Base-by-base conservation (phyloP, 805 yeast species). In the Hanseniaspora thailandica region DNA sequence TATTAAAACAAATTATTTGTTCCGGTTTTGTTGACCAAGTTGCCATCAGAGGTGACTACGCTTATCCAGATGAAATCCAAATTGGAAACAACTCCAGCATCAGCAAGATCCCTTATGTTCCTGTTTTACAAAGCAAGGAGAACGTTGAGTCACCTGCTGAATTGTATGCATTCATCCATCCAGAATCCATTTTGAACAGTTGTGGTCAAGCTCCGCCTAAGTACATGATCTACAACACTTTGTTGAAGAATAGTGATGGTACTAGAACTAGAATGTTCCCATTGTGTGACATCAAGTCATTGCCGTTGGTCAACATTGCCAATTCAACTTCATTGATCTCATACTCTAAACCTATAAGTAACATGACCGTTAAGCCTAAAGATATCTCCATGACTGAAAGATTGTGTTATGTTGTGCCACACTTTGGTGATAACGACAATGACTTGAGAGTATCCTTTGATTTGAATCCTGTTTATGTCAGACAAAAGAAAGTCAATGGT, bases 1-100 rank as follows among this genome's bases (percentile, higher is more conserved):
- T 93, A 0, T 67, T 93, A 57, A 89, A 87, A 62, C 99, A 93
- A 67, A 89, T 93, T 80, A 73, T 90, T 3, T 78, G 96, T 5
- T 82, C 97, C 0, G 98, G 97, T 0, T 93, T 85, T 61, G 74
- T 93, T 38, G 99, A 93, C 65, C 95, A 86, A 63, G 76, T 90
- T 22, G 95, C 95, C 1, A 76, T 86, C 15, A 74, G 97, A 57
- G 89, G 86, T 1, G 97, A 89, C 62, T 56, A 54, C n/a, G 59
- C 80, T 31, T 68, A 80, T 6, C 80, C 85, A 19, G 71, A 80
- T 1, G 95, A 84, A 19, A 72, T 79, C 7, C 71, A 67, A 45
- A 66, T 82, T 3, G 70, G 82, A 1, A 83, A 82, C 56, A 80
- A 75, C 49, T 71, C 82, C 4, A 71, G 69, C 40, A 73, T 82